Evolutionary conservation across 164 flowering plant species (phyloP).

Genomic region (Magnolia officinalis): DNA sequence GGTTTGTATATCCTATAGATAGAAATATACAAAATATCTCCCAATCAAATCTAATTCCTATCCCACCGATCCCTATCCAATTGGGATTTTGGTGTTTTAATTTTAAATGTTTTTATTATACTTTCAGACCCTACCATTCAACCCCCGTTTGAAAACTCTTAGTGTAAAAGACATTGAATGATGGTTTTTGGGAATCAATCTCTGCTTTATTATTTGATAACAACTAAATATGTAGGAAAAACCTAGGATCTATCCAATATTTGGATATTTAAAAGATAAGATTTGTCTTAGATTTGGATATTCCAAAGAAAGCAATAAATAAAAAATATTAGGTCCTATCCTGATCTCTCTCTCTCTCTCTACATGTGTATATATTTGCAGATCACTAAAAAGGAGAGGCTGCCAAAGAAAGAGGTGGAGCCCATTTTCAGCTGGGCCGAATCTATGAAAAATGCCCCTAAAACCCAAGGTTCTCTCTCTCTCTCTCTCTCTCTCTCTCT

Average conservation of each 20-base stretch:
- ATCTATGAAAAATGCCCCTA: slow-evolving; percentile 18
- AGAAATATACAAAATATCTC: background rate
- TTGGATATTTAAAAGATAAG: background rate
- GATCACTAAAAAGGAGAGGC: slow-evolving; percentile 15
- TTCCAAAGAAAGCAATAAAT: background rate
- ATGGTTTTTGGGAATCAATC: no score
- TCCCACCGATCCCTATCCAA: background rate
- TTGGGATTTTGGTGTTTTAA: background rate
- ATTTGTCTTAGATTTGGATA: background rate
- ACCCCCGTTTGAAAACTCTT: no score
- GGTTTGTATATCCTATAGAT: background rate
- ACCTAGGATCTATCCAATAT: background rate
- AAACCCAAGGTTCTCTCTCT: slow-evolving; percentile 17
- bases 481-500: background rate
- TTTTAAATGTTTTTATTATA: no score
- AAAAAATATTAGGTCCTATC: background rate
- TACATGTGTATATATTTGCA: slow-evolving; percentile 1
- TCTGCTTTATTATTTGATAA: no score
- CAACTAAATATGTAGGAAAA: background rate
- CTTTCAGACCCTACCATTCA: no score
- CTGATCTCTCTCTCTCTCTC: background rate
- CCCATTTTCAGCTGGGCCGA: slow-evolving; percentile 16
- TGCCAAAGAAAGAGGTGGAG: slow-evolving; percentile 17
- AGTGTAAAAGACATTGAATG: no score
- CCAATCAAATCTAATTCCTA: background rate